A percentile compares a stretch with the other conserved stretches of the same genome.
Evolutionary conservation across 2,329 filamentous ascomycete species (phyloP).

Genomic region (Penicillium sp.): DNA sequence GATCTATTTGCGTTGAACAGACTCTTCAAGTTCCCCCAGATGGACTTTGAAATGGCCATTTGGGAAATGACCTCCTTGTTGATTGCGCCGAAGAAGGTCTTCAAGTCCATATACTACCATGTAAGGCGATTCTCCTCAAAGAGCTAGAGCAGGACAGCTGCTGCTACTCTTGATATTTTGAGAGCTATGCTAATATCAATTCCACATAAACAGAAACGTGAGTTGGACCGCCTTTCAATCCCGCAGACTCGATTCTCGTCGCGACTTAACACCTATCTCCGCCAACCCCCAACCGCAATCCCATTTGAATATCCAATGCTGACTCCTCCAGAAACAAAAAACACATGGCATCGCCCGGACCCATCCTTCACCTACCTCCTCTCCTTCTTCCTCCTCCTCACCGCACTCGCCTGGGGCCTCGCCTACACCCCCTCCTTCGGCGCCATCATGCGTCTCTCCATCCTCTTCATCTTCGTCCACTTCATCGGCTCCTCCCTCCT

Average conservation of each 20-base stretch:
- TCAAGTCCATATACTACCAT: constrained; percentile 71
- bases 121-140: constrained; percentile 43
- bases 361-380: constrained; percentile 71
- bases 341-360: constrained; percentile 69
- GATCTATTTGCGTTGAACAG: constrained; percentile 31
- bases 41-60: constrained; percentile 74
- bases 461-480: constrained; percentile 57
- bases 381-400: constrained; percentile 64
- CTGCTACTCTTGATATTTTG: neutral
- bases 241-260: neutral
- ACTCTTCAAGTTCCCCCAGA: constrained; percentile 71
- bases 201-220: constrained; percentile 43
- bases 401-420: constrained; percentile 61
- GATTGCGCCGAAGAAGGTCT: constrained; percentile 70
- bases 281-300: neutral
- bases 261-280: too few species aligned
- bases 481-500: constrained; percentile 63
- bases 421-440: constrained; percentile 53
- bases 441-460: constrained; percentile 50
- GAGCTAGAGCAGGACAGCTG: neutral
- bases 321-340: constrained; percentile 61
- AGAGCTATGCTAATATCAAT: neutral
- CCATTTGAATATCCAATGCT: constrained; percentile 8
- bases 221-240: constrained; percentile 11
- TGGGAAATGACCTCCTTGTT: constrained; percentile 72